Base-by-base conservation (phyloP, 2,329 filamentous ascomycete genomes). In the Diaporthe longicolla region DNA sequence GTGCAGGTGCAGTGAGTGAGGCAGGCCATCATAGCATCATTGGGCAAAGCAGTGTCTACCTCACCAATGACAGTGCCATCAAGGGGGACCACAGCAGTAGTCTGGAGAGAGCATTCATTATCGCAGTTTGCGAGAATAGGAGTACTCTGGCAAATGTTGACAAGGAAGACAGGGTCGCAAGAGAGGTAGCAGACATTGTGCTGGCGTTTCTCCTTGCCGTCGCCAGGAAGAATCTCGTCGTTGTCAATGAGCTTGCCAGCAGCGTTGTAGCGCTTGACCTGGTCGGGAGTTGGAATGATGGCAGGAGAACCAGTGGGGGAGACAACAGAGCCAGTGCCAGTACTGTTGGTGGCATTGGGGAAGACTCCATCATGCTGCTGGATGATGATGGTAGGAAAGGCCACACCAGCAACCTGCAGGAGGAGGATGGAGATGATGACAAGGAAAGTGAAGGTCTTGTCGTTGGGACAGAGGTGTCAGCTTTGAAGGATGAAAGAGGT, bases 321-420 rank as follows among this genome's bases (percentile, higher is more conserved):
- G 17, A 3, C n/a, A 2, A 40, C 15, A 29, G 48, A 35, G 11
- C 6, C 8, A n/a, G 63, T 54, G 48, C 32, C 48, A 37, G 63
- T 68, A 10, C 13, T 4, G 19, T 68, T 68, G 63, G 48, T 37
- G 13, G 11, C 48, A 21, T 68, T 54, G 63, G 63, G 63, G 6
- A 68, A 68, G 48, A 68, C 48, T 54, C 63, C 63, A 68, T 54
- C 48, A 37, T 68, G 9, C 63, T 54, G 32, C 32, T 54, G 48
- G 15, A 68, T 21, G n/a, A 54, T 52, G 7, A 68, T 68, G n/a
- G 63, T 68, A 10, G 63, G 63, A 10, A 68, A 68, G 48, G 48
- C 63, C 13, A 40, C 29, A 26, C 63, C 63, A 2, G 63, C 63
- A 29, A 52, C 63, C 48, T 68, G 63, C 48, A 68, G 48, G 32